Percentiles rank a stretch among this genome's conserved stretches.
phyloP scores from a whole-genome alignment of 169 alveolate genomes.

The Miamiensis avidus region DNA sequence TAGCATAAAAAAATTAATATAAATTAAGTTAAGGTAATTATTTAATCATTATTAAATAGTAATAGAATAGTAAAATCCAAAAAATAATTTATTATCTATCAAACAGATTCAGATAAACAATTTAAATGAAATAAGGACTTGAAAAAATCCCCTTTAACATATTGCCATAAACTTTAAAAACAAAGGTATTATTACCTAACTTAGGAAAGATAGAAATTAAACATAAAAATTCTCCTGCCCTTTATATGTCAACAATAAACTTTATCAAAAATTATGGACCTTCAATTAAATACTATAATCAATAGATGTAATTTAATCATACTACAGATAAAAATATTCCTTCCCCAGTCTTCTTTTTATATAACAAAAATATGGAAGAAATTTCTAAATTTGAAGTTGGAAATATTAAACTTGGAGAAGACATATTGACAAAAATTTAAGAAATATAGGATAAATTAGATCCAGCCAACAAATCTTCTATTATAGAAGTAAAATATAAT shows the following conservation, averaged over 20 bases:
- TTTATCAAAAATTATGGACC: background rate
- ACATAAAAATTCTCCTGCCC: background rate
- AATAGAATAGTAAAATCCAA: background rate
- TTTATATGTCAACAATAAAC: background rate
- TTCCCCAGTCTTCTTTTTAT: background rate
- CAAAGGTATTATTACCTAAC: background rate
- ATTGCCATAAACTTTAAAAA: background rate
- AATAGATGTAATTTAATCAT: background rate
- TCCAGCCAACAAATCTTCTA: background rate
- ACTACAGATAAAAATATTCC: background rate
- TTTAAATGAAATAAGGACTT: background rate
- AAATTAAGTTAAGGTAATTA: too few relatives aligned
- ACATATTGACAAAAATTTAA: too few relatives aligned
- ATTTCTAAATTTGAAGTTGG: background rate
- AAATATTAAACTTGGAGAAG: background rate
- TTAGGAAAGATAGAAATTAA: background rate
- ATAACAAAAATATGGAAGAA: too few relatives aligned
- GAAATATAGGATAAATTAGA: background rate
- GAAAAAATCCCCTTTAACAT: background rate
- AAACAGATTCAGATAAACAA: background rate
- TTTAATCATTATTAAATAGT: too few relatives aligned
- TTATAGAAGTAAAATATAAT: background rate
- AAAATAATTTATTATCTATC: too few relatives aligned
- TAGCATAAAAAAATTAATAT: too few relatives aligned
- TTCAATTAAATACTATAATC: background rate